A percentile compares a stretch with the other conserved stretches of the same genome.
phyloP scores from a whole-genome alignment of 1,284 basidiomycete species.

The Rhodofomes roseus region DNA sequence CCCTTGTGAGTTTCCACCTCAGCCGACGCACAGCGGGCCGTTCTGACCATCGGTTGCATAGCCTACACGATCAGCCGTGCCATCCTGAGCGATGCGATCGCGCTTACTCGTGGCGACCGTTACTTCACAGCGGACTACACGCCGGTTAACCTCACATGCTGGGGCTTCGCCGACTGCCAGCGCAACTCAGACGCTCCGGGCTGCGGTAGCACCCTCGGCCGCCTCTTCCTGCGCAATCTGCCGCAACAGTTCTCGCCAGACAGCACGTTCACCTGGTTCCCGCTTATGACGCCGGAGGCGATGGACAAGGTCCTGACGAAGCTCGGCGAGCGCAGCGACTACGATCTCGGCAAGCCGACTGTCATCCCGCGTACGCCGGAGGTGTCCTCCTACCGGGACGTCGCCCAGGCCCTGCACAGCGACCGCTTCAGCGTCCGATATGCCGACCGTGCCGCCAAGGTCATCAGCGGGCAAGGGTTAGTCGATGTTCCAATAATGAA shows the following conservation, averaged over 20 bases:
- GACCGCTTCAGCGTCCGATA: conserved; percentile 47
- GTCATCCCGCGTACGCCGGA: conserved; percentile 22
- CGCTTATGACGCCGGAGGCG: conserved; percentile 71
- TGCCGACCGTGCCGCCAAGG: conserved; percentile 41
- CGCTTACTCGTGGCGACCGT: conserved; percentile 79
- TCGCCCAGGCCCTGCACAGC: conserved; percentile 50
- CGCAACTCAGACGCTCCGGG: conserved; percentile 63
- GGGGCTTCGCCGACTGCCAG: conserved; percentile 79
- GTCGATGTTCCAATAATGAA: conserved; percentile 9
- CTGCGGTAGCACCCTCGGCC: conserved; percentile 73
- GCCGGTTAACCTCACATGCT: conserved; percentile 75
- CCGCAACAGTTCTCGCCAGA: conserved; percentile 67
- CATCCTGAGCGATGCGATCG: conserved; percentile 86
- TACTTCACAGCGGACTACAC: conserved; percentile 84
- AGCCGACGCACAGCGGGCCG: neutral
- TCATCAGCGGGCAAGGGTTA: conserved; percentile 60
- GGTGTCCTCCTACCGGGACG: conserved; percentile 47
- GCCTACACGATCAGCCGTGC: conserved; percentile 85
- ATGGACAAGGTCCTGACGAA: conserved; percentile 61
- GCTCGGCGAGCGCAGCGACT: conserved; percentile 48
- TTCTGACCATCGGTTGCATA: conserved; percentile 19
- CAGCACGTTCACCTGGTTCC: conserved; percentile 82
- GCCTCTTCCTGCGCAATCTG: conserved; percentile 69
- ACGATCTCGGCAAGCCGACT: conserved; percentile 48
- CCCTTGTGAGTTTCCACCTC: conserved; percentile 45